Base-by-base conservation (phyloP, 768 basidiomycete species). In the Kwoniella mangroviensis region DNA sequence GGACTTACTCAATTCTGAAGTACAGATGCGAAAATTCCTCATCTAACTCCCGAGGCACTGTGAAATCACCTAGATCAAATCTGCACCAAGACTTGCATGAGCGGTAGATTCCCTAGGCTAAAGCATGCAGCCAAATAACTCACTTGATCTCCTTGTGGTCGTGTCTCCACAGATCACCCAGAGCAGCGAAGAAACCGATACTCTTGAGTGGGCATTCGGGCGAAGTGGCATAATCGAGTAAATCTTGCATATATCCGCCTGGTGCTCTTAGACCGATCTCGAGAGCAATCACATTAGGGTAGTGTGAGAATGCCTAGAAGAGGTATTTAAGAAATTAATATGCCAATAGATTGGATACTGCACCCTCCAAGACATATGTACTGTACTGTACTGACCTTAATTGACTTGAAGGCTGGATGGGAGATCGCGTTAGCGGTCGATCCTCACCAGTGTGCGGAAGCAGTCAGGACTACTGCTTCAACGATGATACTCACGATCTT, bases 131-230 rank as follows among this genome's bases (percentile, higher is more conserved):
- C 4, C 26, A 26, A 26, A 26, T 26, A 26, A 61, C 66, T 43
- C 42, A 68, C 67, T 60, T 57, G 43, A 61, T 52, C 26, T 52
- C 34, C 24, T 68, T 68, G n/a, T 49, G 22, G 43, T 68, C 67
- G 34, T 59, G 61, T 6, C 17, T 17, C 57, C 57, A 68, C 43
- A 68, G 22, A 54, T 68, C 67, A 42, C 67, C 67, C 11, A 60
- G 41, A 19, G 67, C 49, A 41, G 67, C 57, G 67, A 60, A 68
- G 59, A 53, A 61, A 4, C 67, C 67, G 24, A 68, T 68, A 21
- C 28, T 34, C 26, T 68, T 68, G 49, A 51, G 41, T 59, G 57
- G 67, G 17, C 67, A 60, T 53, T 61, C 58, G 12, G 57, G 24
- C 11, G 67, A 68, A n/a, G 55, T 54, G 19, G 59, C 58, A 52